A percentile compares a stretch with the other conserved stretches of the same genome.
Conservation (phyloP, 2,329 filamentous ascomycete genomes). For the Bisporella sp. region DNA sequence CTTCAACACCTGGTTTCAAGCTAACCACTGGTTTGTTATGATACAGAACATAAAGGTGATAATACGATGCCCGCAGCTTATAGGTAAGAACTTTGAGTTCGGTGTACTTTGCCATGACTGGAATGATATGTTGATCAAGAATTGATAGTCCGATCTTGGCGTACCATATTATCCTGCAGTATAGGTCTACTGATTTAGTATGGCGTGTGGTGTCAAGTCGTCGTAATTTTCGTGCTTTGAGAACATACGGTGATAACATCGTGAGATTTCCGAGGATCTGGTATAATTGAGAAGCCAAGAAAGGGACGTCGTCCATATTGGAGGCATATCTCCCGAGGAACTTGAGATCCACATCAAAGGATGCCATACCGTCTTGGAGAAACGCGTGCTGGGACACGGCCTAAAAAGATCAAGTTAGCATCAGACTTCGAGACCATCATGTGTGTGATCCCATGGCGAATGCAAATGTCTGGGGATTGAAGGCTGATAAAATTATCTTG, state of each 20-base stretch:
- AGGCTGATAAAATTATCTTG: background rate
- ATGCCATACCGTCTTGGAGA: constrained; percentile 63
- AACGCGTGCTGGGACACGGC: background rate
- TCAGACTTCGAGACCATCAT: background rate
- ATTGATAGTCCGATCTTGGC: constrained; percentile 85
- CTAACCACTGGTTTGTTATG: constrained; percentile 77
- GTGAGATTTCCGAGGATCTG: constrained; percentile 88
- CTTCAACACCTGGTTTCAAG: constrained; percentile 18
- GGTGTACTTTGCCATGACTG: constrained; percentile 69
- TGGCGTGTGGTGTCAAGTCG: constrained; percentile 73
- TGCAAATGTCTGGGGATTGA: background rate
- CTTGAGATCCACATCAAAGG: constrained; percentile 95
- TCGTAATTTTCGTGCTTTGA: constrained; percentile 75
- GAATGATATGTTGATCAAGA: constrained; percentile 80
- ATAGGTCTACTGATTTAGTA: constrained; percentile 73
- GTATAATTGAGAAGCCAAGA: constrained; percentile 77
- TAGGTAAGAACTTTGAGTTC: constrained; percentile 86
- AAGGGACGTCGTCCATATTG: constrained; percentile 68
- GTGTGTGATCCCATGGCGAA: background rate
- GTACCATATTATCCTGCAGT: constrained; percentile 92
- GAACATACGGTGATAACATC: constrained; percentile 54
- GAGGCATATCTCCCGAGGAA: constrained; percentile 86
- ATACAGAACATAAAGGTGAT: constrained; percentile 94
- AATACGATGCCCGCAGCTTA: constrained; percentile 90
- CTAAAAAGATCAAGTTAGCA: background rate